Base-by-base conservation (phyloP, 2,329 filamentous ascomycete genomes). In the Xylariaceae sp. region DNA sequence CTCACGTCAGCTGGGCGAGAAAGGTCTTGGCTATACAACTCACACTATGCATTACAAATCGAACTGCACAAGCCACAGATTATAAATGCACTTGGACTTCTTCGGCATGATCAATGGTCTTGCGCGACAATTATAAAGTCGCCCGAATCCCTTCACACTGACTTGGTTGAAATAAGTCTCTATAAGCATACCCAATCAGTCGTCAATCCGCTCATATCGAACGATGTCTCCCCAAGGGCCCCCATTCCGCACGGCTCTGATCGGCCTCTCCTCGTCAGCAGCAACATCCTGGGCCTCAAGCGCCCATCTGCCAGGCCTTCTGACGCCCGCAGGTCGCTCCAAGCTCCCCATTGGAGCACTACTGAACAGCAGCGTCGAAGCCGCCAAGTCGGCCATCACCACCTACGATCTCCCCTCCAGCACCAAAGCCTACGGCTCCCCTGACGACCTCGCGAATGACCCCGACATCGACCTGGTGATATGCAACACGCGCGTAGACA, bases 301-400 rank as follows among this genome's bases (percentile, higher is more conserved):
- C 17, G 72, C 68, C 3, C 77, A 81, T 45, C 64, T 80, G 0
- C 73, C 77, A 0, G 79, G 78, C 48, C 67, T 81, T 3, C 52
- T 65, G 19, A 70, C 70, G 0, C 52, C 63, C 0, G 56, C 50
- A 3, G 63, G 65, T 6, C 59, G 58, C 12, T 42, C 57, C 2
- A 56, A 63, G 10, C 75, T 65, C 40, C 37, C 61, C 17, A 68
- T 77, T 29, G 63, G 68, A 2, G 73, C 70, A 1, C 55, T 77
- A 1, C 61, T 65, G 38, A 75, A 76, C 55, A 69, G 64, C 14
- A 65, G 59, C 29, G 47, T 63, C 1, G 53, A 60, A 2, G 60
- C 68, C 0, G 69, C 70, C 0, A 45, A 55, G 6, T 56, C 50
- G 0, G 65, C 70, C 12, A 68, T 69, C 27, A 32, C 52, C 3